Evolutionary conservation across 345 rosid genomes (phyloP).

Genomic region (Pistacia vera): DNA sequence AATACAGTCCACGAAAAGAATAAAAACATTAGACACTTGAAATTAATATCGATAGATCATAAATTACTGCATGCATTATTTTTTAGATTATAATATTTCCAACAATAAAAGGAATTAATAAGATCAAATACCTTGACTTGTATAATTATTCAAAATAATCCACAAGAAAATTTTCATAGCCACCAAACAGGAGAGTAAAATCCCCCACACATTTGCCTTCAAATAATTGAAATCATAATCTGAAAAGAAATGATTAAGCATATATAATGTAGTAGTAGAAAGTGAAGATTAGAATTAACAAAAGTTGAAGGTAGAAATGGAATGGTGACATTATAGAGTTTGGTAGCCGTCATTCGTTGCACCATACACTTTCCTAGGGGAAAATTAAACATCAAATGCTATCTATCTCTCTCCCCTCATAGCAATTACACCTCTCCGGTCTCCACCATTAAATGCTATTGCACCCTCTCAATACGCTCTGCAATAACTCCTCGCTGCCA

Average conservation of each 20-base stretch:
- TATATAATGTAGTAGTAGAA: not conserved
- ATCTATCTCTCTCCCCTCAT: constrained; percentile 24
- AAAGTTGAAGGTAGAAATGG: not conserved
- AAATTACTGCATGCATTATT: not conserved
- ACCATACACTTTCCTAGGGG: constrained; percentile 5
- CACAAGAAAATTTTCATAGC: too few relatives aligned
- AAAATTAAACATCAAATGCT: constrained; percentile 22
- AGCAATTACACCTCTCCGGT: constrained; percentile 42
- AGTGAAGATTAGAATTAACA: not conserved
- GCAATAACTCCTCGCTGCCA: constrained; percentile 63
- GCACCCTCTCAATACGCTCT: constrained; percentile 74
- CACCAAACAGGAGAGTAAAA: not conserved
- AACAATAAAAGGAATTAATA: not conserved
- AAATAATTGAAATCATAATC: not conserved
- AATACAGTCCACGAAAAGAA: not conserved
- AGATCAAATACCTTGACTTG: too few relatives aligned
- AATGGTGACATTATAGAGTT: constrained; percentile 17
- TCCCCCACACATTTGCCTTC: not conserved
- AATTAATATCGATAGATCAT: not conserved
- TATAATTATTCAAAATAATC: too few relatives aligned
- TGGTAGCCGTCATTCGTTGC: constrained; percentile 62
- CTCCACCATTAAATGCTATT: constrained; percentile 71
- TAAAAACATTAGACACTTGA: not conserved
- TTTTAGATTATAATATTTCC: not conserved
- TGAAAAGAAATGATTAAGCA: not conserved